Percentiles rank a stretch among this genome's conserved stretches.
Conservation (phyloP, 1,284 basidiomycete species). For the Leccinum huronense region DNA sequence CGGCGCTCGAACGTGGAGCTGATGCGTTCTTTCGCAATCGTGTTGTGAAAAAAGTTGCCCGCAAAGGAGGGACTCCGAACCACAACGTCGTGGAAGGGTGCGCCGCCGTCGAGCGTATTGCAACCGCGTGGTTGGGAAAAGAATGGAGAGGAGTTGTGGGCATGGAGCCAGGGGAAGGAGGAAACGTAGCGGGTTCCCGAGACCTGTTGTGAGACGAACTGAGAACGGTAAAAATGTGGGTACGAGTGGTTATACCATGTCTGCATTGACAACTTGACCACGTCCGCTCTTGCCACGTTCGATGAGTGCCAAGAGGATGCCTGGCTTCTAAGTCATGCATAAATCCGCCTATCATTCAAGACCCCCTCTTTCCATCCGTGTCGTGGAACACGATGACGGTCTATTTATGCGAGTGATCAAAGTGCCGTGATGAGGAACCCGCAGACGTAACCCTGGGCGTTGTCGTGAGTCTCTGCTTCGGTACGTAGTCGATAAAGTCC, state of each 20-base stretch:
- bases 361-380: conserved; percentile 40
- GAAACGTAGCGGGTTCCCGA: conserved; percentile 77
- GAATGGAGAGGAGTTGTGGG: conserved; percentile 39
- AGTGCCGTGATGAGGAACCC: too few relatives aligned
- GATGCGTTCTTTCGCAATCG: too few relatives aligned
- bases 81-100: conserved; percentile 70
- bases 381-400: conserved; percentile 52
- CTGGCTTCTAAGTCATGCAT: conserved; percentile 70
- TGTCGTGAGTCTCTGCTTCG: too few relatives aligned
- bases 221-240: neutral
- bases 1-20: too few relatives aligned
- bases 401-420: too few relatives aligned
- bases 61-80: too few relatives aligned
- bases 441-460: too few relatives aligned
- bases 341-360: conserved; percentile 59
- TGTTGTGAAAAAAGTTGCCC: too few relatives aligned
- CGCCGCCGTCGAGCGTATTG: conserved; percentile 73
- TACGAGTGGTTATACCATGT: conserved; percentile 60
- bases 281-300: conserved; percentile 61
- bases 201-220: conserved; percentile 47
- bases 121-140: conserved; percentile 52
- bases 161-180: conserved; percentile 64
- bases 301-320: conserved; percentile 74
- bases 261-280: conserved; percentile 74
- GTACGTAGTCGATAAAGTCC: too few relatives aligned